Conservation (phyloP, 495 filamentous ascomycete species). For the Articulospora tetracladia region DNA sequence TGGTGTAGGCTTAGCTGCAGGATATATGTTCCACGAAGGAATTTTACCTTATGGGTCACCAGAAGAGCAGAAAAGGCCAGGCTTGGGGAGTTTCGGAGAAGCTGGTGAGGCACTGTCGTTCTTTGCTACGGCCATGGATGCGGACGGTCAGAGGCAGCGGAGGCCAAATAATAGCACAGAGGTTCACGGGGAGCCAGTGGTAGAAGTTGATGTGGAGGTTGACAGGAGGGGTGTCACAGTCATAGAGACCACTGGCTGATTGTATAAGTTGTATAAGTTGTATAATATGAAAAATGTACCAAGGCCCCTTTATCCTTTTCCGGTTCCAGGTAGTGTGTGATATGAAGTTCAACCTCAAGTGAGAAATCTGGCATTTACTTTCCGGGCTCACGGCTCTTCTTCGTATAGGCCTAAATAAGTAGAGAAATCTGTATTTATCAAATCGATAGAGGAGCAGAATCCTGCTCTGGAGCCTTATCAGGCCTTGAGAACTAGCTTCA, state of each 20-base stretch:
- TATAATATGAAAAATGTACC: neutral
- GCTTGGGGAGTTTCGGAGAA: conserved; percentile 19
- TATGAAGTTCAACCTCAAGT: too few species aligned
- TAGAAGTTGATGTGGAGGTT: conserved; percentile 21
- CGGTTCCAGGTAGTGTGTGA: too few species aligned
- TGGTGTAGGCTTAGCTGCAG: conserved; percentile 11
- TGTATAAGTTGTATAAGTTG: neutral
- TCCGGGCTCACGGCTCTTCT: too few species aligned
- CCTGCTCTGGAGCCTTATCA: too few species aligned
- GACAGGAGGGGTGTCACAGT: neutral
- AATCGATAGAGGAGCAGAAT: too few species aligned
- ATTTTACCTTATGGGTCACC: conserved; percentile 10
- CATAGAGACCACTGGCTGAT: neutral
- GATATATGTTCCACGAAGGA: conserved; percentile 20
- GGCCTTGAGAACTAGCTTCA: too few species aligned
- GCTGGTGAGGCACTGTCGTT: conserved; percentile 21
- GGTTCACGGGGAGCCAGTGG: conserved; percentile 6
- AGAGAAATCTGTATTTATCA: too few species aligned
- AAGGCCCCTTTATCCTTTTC: neutral
- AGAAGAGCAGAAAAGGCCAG: neutral
- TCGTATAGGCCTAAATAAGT: too few species aligned
- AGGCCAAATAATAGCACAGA: neutral
- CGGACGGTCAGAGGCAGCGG: conserved; percentile 7
- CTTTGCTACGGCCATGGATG: conserved; percentile 21
- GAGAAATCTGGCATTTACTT: too few species aligned